Conservation (phyloP, 495 filamentous ascomycete genomes). For the Aspergillus affinis region DNA sequence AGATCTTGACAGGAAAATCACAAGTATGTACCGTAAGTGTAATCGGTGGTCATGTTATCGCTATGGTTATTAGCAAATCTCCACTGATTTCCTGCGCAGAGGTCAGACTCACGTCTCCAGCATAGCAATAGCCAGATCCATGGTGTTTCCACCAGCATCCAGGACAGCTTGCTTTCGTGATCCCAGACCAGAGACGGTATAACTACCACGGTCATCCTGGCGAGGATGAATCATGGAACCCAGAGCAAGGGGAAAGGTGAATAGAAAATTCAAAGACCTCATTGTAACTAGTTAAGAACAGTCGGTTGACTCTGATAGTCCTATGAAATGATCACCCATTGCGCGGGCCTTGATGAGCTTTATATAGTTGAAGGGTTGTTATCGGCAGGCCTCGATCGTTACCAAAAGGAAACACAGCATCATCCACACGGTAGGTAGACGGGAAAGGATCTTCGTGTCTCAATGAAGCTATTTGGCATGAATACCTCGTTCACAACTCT, state of each 20-base stretch:
- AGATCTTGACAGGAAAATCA: background rate
- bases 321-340: background rate
- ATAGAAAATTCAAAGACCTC: slow-evolving; percentile 2
- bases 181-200: slow-evolving; percentile 34
- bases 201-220: slow-evolving; percentile 23
- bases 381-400: too few species aligned
- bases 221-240: slow-evolving; percentile 17
- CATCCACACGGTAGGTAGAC: slow-evolving; percentile 3
- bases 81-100: background rate
- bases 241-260: slow-evolving; percentile 5
- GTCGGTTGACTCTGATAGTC: background rate
- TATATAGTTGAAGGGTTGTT: background rate
- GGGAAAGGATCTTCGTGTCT: slow-evolving; percentile 8
- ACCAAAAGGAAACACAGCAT: too few species aligned
- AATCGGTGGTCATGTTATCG: slow-evolving; percentile 36
- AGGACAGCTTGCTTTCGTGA: slow-evolving; percentile 33
- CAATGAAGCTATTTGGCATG: background rate
- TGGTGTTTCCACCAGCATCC: slow-evolving; percentile 35
- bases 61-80: slow-evolving; percentile 7
- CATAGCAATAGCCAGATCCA: slow-evolving; percentile 45
- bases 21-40: slow-evolving; percentile 30
- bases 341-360: background rate
- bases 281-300: background rate
- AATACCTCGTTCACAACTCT: background rate
- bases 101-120: slow-evolving; percentile 32